Evolutionary conservation across 345 rosid genomes (phyloP), one percentile per base, ranked within the genome.

Genomic region (Luvunga scandens): DNA sequence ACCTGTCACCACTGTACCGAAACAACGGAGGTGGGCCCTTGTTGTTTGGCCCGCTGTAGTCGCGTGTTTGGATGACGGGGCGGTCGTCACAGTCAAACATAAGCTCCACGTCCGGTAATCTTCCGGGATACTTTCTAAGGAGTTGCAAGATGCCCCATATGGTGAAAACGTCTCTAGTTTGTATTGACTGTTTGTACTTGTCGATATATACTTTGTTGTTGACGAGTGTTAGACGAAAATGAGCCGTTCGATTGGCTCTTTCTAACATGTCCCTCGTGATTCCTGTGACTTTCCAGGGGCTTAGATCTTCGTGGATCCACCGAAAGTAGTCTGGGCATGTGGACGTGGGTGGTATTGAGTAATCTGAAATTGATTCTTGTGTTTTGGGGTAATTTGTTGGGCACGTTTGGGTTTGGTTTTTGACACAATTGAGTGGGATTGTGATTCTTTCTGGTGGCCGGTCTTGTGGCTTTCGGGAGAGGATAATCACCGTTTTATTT

Each of bases 231-330:
- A 91, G 75, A 61, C 85, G 83, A 53, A 91, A 89, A 71, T 88
- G 78, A 24, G 91, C 87, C 0, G 81, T 78, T 4, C 7, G 27
- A 12, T 38, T 81, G 9, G 91, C 90, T 61, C 83, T 86, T 80
- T 89, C 92, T 69, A 90, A 80, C 86, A 81, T 87, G 48, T 87
- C 91, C 66, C 88, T 79, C 12, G 86, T 77, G 83, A 91, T 91
- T 53, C 92, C 92, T 0, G 86, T 74, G 18, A 27, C 48, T 71
- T 64, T 79, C 94, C 94, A 91, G 5, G 94, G 92, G 42, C 75
- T 79, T 61, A 91, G 84, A 70, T 91, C 94, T 75, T 91, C 91
- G 59, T 88, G 90, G 88, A 91, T 89, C 94, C 94, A 91, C n/a
- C 85, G 83, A 72, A 88, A 88, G 77, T 86, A 88, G 4, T 86